Base-by-base conservation (phyloP, 768 basidiomycete genomes). In the Russula dissimulans region DNA sequence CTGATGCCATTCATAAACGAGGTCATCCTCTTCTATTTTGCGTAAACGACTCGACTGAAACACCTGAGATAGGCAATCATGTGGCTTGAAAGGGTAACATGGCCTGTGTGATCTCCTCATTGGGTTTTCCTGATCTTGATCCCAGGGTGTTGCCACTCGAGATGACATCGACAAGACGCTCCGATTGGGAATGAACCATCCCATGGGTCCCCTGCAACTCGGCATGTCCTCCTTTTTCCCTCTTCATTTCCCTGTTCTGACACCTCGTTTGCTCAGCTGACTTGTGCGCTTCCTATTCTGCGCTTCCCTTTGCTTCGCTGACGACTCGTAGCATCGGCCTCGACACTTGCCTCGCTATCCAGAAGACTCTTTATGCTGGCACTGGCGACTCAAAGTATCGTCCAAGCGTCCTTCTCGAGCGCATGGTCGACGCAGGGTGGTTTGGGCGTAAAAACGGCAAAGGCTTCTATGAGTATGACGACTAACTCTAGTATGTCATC, bases 1-100 rank as follows among this genome's bases (percentile, higher is more conserved):
- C 75, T 98, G 46, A 97, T 97, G 91, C 95, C 95, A 1, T 97
- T 94, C 74, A 87, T 98, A 66, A 98, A 97, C 66, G 95, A 98
- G 79, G 85, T 86, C 57, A 75, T 54, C 15, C 12, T 9, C 44
- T 39, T 57, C 48, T 39, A 38, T 41, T 5, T 52, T 14, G 34
- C 50, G 29, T 26, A 46, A 26, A 26, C 22, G 22, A 38, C 29
- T 45, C n/a, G 22, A 17, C 43, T 31, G 18, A 54, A 32, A 38
- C 31, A 4, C 39, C 59, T 62, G 8, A 26, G n/a, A 3, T 59
- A 89, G 87, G 95, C 95, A 0, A 91, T 97, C 65, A 88, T 95
- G 84, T 86, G 85, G 66, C 77, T 98, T 1, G 95, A 97, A 72
- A 91, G 89, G 79, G 91, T 89, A 52, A 26, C 41, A 5, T 36